Percentiles rank a stretch among this genome's conserved stretches.
phyloP scores from a whole-genome alignment of 208 protist genomes.

The Phytomonas serpens region DNA sequence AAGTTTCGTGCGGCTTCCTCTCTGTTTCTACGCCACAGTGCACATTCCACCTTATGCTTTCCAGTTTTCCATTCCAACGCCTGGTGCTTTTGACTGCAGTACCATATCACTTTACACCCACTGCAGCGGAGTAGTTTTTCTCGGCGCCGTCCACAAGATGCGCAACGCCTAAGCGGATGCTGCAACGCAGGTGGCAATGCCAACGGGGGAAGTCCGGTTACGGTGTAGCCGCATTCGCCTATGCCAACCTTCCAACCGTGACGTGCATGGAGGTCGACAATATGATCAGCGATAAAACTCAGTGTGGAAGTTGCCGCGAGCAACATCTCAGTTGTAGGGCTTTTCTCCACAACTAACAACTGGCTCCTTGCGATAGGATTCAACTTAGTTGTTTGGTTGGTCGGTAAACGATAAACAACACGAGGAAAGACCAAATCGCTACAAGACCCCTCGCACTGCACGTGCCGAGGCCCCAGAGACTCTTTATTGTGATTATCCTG shows the following conservation, averaged over 20 bases:
- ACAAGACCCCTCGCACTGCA: slow-evolving; percentile 48
- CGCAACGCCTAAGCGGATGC: slow-evolving; percentile 20
- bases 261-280: slow-evolving; percentile 6
- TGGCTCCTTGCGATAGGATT: slow-evolving; percentile 45
- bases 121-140: slow-evolving; percentile 60
- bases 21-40: slow-evolving; percentile 34
- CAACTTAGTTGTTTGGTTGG: slow-evolving; percentile 35
- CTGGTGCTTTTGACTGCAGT: slow-evolving; percentile 74
- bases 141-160: slow-evolving; percentile 58
- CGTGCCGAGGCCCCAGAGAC: slow-evolving; percentile 6
- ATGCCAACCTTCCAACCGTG: neutral
- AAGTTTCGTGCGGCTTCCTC: slow-evolving; percentile 28
- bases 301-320: slow-evolving; percentile 29
- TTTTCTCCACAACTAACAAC: slow-evolving; percentile 23
- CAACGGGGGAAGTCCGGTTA: slow-evolving; percentile 12
- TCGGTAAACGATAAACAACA: slow-evolving; percentile 45
- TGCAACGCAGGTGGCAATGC: slow-evolving; percentile 10
- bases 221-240: slow-evolving; percentile 17
- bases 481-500: neutral
- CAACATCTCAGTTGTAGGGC: slow-evolving; percentile 30
- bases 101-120: slow-evolving; percentile 57
- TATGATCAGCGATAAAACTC: slow-evolving; percentile 29
- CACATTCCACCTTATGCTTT: slow-evolving; percentile 48
- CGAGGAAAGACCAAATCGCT: slow-evolving; percentile 48
- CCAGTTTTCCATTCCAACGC: slow-evolving; percentile 61